Evolutionary conservation across 495 filamentous ascomycete species (phyloP), one percentile per base, ranked within the genome.

Genomic region (Mycothermus thermophilus): DNA sequence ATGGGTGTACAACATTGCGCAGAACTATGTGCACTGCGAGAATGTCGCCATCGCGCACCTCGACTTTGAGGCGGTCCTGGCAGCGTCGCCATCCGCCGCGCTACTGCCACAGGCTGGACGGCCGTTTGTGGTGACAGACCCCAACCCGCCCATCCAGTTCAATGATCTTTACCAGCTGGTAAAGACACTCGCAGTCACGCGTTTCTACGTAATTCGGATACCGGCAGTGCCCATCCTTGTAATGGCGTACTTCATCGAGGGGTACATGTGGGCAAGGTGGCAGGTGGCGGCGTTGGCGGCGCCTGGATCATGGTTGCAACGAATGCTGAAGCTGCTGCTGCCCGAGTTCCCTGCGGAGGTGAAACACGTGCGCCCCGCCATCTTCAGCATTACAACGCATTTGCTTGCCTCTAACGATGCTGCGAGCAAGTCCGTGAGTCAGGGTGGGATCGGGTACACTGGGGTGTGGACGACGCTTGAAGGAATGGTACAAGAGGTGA

Each of bases 11-110:
- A 54, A 60, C 18, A 53, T 69, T n/a, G 57, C 68, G 2, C 71
- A 76, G 40, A 66, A 55, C 42, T 74, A 73, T 28, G 66, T 69
- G 22, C 69, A 73, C 39, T 69, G 67, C 21, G 62, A 64, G 37
- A 74, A 76, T 46, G 66, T 69, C 14, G 68, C 69, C 1, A 50
- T 73, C 35, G 69, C 69, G 3, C 72, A 76, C 32, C 54, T 76
- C n/a, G 50, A 71, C n/a, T 68, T 72, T 29, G 69, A 74, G 37
- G 61, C 57, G 0, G 39, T 55, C 9, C 50, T 60, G 0, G 48
- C 51, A 5, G 30, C 32, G 1, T 41, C 40, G 2, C 16, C 32
- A n/a, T 31, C 47, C 0, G 31, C 43, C 6, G 33, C 38, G 48
- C 25, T 52, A 40, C 34, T 51, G 52, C 30, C n/a, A n/a, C n/a